Percentiles rank a stretch among this genome's conserved stretches.
These are phyloP conservation scores for Verbascum thapsus DNA, from an alignment of 257 asterid species.

Conservation along the genomic window DNA sequence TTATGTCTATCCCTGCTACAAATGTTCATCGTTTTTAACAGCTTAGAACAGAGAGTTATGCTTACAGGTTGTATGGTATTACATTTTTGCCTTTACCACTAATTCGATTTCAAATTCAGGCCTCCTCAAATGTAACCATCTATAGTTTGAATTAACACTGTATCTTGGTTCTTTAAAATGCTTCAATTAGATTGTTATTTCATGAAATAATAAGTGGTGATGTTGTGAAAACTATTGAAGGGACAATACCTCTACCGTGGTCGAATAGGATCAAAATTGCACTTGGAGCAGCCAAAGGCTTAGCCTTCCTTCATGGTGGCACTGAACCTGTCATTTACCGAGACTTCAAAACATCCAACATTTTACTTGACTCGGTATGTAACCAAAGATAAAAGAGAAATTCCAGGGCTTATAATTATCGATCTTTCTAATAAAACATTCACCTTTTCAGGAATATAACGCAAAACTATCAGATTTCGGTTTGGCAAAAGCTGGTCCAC, in stretches of 20 bases:
- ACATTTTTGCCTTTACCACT: no score
- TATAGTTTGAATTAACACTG: not conserved
- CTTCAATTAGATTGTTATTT: not conserved
- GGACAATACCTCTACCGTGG: slow-evolving; percentile 97
- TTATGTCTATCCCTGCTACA: slow-evolving; percentile 9
- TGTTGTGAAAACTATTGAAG: slow-evolving; percentile 48
- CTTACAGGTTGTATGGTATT: no score
- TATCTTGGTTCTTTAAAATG: not conserved
- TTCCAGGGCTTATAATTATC: not conserved
- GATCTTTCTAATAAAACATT: not conserved
- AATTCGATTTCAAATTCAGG: no score
- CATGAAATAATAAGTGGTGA: slow-evolving; percentile 8
- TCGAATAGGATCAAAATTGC: slow-evolving; percentile 85
- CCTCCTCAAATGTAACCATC: no score
- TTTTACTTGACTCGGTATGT: slow-evolving; percentile 83
- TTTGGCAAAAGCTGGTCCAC: slow-evolving; percentile 97
- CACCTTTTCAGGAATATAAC: slow-evolving; percentile 65
- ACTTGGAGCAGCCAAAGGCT: slow-evolving; percentile 94
- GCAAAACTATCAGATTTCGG: slow-evolving; percentile 97
- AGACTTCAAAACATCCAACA: slow-evolving; percentile 95
- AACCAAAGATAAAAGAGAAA: not conserved
- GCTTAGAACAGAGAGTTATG: not conserved
- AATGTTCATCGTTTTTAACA: not conserved
- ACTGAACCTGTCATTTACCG: slow-evolving; percentile 88
- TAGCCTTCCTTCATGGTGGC: slow-evolving; percentile 88